These are phyloP conservation scores for Stachybotrys elegans DNA, from an alignment of 2,329 filamentous ascomycete genomes.

Conservation along the genomic window DNA sequence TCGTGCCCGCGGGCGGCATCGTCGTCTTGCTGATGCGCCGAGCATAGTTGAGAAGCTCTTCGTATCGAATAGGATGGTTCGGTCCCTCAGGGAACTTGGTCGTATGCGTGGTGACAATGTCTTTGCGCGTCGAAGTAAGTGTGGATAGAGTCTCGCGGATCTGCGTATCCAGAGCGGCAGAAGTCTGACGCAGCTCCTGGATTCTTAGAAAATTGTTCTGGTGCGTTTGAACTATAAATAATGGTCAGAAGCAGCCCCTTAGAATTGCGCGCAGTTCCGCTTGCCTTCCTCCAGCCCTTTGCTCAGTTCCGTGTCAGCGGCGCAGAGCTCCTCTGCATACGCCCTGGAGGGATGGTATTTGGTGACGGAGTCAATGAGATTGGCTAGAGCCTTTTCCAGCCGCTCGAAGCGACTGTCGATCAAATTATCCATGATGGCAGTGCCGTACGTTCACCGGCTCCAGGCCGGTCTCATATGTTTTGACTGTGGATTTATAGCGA, in stretches of 20 bases:
- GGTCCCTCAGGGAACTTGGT: conserved; percentile 48
- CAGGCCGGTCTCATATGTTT: no score
- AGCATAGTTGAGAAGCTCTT: conserved; percentile 72
- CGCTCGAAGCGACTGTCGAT: conserved; percentile 61
- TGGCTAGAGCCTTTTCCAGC: conserved; percentile 61
- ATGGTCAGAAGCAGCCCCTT: conserved; percentile 5
- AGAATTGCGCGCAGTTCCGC: neutral
- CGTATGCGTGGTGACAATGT: conserved; percentile 60
- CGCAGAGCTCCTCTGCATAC: conserved; percentile 63
- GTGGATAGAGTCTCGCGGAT: conserved; percentile 65
- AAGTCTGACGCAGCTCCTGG: conserved; percentile 60
- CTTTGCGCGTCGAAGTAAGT: conserved; percentile 69
- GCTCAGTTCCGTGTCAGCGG: conserved; percentile 64
- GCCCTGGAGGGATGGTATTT: conserved; percentile 72
- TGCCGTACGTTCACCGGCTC: no score
- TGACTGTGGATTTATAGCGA: no score
- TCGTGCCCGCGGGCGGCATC: conserved; percentile 57
- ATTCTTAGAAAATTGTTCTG: conserved; percentile 71
- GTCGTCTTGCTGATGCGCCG: conserved; percentile 77
- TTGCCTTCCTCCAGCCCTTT: conserved; percentile 60
- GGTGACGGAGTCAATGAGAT: conserved; percentile 72
- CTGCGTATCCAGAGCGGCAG: conserved; percentile 61
- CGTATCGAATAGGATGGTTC: conserved; percentile 58
- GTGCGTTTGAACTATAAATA: conserved; percentile 58
- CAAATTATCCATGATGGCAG: conserved; percentile 51